Conservation (phyloP, 2,329 filamentous ascomycete species). For the Aspergillus hiratsukae region DNA sequence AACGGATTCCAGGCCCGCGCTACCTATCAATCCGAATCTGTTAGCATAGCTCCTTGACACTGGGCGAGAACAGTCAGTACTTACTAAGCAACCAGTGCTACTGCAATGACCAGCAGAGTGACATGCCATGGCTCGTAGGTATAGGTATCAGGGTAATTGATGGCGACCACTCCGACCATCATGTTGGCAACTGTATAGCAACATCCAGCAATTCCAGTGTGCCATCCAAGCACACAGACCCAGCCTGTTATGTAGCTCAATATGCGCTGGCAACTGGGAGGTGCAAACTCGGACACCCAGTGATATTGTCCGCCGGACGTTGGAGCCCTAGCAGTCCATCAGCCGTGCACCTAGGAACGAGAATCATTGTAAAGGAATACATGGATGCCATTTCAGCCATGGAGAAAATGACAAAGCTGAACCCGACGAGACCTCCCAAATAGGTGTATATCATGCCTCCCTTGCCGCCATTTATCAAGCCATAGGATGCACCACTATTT, state of each 20-base stretch:
- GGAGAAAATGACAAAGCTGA: slow-evolving; percentile 37
- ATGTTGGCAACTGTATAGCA: slow-evolving; percentile 29
- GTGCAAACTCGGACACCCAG: slow-evolving; percentile 35
- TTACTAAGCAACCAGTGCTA: slow-evolving; percentile 29
- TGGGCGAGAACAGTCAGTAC: not conserved
- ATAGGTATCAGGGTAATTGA: slow-evolving; percentile 24
- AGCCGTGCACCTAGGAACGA: not conserved
- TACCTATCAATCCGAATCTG: slow-evolving; percentile 8
- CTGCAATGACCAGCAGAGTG: slow-evolving; percentile 23
- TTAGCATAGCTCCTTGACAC: too few relatives aligned
- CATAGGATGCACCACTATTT: slow-evolving; percentile 7
- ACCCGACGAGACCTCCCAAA: slow-evolving; percentile 46
- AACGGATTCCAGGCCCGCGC: slow-evolving; percentile 45
- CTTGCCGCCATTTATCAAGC: slow-evolving; percentile 45
- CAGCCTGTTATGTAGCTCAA: slow-evolving; percentile 31
- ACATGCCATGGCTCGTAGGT: slow-evolving; percentile 26
- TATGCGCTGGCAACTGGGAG: slow-evolving; percentile 28
- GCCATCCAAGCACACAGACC: slow-evolving; percentile 29
- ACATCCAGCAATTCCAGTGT: slow-evolving; percentile 22
- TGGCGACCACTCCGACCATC: slow-evolving; percentile 29
- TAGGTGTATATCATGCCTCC: slow-evolving; percentile 53
- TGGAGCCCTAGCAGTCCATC: slow-evolving; percentile 26
- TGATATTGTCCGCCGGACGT: slow-evolving; percentile 34
- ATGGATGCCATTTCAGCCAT: slow-evolving; percentile 52
- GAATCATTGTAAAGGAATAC: slow-evolving; percentile 13